Percentiles rank a stretch among this genome's conserved stretches.
Evolutionary conservation across 306 rosid genomes (phyloP).

Genomic region (Acmispon strigosus): DNA sequence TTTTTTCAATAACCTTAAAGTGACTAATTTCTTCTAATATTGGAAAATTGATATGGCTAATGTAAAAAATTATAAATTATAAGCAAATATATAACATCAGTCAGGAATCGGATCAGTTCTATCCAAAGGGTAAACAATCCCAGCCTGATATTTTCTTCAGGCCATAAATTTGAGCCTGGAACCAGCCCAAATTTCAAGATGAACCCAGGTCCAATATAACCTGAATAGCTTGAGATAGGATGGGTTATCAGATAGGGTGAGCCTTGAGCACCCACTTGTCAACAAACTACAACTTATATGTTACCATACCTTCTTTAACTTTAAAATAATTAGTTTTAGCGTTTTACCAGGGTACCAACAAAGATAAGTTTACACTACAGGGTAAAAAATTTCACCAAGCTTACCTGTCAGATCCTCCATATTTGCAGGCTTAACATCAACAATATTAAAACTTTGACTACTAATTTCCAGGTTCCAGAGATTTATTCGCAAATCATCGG

Average conservation of each 20-base stretch:
- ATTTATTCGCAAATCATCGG: constrained; percentile 96
- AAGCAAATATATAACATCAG: not conserved
- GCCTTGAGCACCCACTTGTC: not conserved
- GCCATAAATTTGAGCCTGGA: not conserved
- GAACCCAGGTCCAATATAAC: not conserved
- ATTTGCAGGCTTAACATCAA: constrained; percentile 97
- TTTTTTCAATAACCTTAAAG: not conserved
- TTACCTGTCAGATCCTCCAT: constrained; percentile 99
- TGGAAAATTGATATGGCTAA: not conserved
- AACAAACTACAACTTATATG: too few relatives aligned
- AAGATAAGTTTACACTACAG: constrained; percentile 3
- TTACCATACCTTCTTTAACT: not conserved
- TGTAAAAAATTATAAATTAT: not conserved
- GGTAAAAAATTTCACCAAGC: not conserved
- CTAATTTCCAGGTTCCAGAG: constrained; percentile 99
- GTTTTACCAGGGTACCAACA: not conserved
- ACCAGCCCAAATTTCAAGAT: not conserved
- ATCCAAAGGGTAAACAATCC: not conserved
- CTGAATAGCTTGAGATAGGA: too few relatives aligned
- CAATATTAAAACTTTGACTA: constrained; percentile 95
- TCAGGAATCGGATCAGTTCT: not conserved
- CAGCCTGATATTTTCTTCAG: not conserved
- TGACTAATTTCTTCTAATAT: not conserved
- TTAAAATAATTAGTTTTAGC: not conserved
- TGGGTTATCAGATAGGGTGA: too few relatives aligned